Percentiles rank a stretch among this genome's conserved stretches.
Evolutionary conservation across 371 early-diverging fungal genomes (phyloP).

Genomic region (Mucor racemosus): DNA sequence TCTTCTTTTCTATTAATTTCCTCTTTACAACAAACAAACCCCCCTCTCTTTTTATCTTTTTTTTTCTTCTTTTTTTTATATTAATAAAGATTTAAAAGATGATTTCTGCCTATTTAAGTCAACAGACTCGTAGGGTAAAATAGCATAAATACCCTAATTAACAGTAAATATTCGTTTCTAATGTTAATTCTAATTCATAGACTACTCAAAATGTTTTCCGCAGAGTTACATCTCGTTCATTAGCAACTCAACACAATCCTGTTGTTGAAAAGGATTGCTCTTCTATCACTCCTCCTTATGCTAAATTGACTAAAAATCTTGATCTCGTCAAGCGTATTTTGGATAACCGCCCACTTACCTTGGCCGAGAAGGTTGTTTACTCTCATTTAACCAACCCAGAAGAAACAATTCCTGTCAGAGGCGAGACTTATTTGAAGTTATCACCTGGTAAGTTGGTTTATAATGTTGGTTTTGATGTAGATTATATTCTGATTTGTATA

Average conservation of each 20-base stretch:
- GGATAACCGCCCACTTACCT: slow-evolving; percentile 73
- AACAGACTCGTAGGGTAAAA: slow-evolving; percentile 21
- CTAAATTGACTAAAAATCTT: slow-evolving; percentile 58
- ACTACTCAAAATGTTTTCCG: slow-evolving; percentile 13
- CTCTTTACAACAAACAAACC: not conserved
- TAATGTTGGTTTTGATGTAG: not conserved
- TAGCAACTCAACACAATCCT: slow-evolving; percentile 45
- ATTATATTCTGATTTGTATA: not conserved
- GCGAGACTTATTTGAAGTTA: slow-evolving; percentile 73
- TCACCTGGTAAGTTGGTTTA: slow-evolving; percentile 60
- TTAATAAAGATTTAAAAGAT: slow-evolving; percentile 12
- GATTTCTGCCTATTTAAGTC: slow-evolving; percentile 31
- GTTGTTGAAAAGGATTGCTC: slow-evolving; percentile 57
- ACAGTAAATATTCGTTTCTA: no score
- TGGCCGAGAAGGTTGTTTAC: slow-evolving; percentile 95
- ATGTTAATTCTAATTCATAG: slow-evolving; percentile 1
- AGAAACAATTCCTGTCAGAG: slow-evolving; percentile 69
- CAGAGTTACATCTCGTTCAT: slow-evolving; percentile 13
- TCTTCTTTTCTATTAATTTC: not conserved
- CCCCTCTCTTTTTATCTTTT: not conserved
- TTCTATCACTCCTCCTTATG: slow-evolving; percentile 65
- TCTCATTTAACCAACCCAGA: slow-evolving; percentile 88
- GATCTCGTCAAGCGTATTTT: slow-evolving; percentile 59
- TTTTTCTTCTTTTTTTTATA: slow-evolving; percentile 8
- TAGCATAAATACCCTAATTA: not conserved